Base-by-base conservation (phyloP, 441 rosid species). In the Populus tomentosa region DNA sequence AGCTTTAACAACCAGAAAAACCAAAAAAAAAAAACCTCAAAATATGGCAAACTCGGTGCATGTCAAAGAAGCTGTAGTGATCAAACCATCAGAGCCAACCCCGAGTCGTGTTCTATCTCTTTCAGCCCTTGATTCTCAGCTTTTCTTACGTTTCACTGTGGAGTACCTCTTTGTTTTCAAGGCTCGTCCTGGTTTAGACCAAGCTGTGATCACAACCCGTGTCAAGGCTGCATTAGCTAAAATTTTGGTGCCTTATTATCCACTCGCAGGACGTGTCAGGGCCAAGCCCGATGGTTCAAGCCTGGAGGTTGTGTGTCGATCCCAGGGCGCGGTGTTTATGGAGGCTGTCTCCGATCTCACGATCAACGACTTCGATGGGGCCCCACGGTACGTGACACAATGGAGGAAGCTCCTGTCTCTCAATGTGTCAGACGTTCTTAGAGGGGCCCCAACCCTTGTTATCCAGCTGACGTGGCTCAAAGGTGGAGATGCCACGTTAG, bases 401-500 rank as follows among this genome's bases (percentile, higher is more conserved):
- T 90, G 98, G 97, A 84, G 91, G 80, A 87, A 86, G 76, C 85
- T 94, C 36, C 74, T 94, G 56, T 88, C 92, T 13, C 73, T 87
- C 59, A 82, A 85, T 75, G 91, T 87, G 83, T 82, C 82, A 1
- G 98, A 92, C 63, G 97, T 90, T 10, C 85, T 94, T 32, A 76
- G 81, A 21, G 97, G 93, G 62, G 93, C 84, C 38, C 95, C 98
- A 10, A 87, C 87, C 6, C 83, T 94, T 16, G 93, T 87, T 1
- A 79, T 92, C 67, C 97, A 94, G 89, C 93, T 94, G 50, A 91
- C 98, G 78, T 94, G 98, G 98, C 91, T 92, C 5, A 79, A 78
- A 61, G 95, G 89, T 66, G 98, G 95, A 1, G 88, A 80, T 66
- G 94, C 92, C 1, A 85, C 92, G 20, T 70, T 94, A 7, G 95